These are phyloP conservation scores for Canavalia ensiformis DNA, from an alignment of 306 rosid genomes.

Conservation along the genomic window DNA sequence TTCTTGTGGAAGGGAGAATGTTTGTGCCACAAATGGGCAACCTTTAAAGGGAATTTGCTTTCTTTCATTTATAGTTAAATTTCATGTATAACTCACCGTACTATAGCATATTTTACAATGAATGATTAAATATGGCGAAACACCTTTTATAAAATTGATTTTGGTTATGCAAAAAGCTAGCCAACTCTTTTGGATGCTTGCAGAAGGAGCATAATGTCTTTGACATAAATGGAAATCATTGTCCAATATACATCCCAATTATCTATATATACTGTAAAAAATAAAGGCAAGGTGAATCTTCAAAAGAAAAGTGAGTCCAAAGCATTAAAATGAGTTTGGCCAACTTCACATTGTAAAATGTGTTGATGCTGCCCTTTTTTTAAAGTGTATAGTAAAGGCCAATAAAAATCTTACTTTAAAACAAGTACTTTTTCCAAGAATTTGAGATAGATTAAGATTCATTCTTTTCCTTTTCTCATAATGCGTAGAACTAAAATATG, in stretches of 20 bases:
- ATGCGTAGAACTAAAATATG: too few relatives aligned
- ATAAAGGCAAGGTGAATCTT: background rate
- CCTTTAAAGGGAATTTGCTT: background rate
- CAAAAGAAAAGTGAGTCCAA: background rate
- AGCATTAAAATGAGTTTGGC: conserved; percentile 3
- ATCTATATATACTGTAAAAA: background rate
- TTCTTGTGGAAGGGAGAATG: background rate
- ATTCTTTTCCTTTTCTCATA: too few relatives aligned
- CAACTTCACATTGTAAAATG: background rate
- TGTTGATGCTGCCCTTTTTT: background rate
- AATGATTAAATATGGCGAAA: background rate
- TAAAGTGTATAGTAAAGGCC: too few relatives aligned
- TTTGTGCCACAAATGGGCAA: background rate
- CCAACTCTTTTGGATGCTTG: background rate
- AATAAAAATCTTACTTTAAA: too few relatives aligned
- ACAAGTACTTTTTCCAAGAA: too few relatives aligned
- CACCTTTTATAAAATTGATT: background rate
- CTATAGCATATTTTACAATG: background rate
- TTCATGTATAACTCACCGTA: background rate
- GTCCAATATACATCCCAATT: background rate
- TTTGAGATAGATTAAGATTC: too few relatives aligned
- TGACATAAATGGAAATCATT: background rate
- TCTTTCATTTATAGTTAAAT: background rate
- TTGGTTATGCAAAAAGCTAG: background rate
- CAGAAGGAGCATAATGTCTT: background rate